Conservation (phyloP, 306 rosid genomes). For the Castanopsis chinensis region DNA sequence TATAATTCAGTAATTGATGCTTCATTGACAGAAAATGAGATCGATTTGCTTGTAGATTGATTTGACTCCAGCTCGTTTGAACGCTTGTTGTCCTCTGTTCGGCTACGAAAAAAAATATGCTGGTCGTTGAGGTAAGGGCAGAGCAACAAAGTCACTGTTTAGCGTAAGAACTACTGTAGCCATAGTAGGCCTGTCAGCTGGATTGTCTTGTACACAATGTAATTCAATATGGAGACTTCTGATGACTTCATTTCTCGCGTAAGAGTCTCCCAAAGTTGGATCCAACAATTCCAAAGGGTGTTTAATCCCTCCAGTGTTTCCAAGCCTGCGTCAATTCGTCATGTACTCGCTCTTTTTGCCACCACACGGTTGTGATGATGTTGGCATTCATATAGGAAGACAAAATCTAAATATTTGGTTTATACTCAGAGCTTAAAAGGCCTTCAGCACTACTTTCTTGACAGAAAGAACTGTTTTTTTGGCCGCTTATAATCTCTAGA, state of each 20-base stretch:
- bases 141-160: constrained; percentile 32
- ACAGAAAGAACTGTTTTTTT: constrained; percentile 6
- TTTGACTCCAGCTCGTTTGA: not conserved
- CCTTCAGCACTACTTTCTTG: too few species aligned
- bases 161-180: constrained; percentile 42
- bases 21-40: not conserved
- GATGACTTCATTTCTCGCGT: constrained; percentile 22
- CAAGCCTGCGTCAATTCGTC: constrained; percentile 30
- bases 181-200: constrained; percentile 51
- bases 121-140: constrained; percentile 32
- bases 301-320: constrained; percentile 37
- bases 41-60: not conserved
- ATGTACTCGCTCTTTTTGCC: too few species aligned
- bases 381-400: not conserved
- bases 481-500: constrained; percentile 41
- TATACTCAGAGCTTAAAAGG: not conserved
- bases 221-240: constrained; percentile 55
- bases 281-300: constrained; percentile 30
- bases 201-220: constrained; percentile 47
- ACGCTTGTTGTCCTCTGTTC: not conserved
- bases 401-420: not conserved
- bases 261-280: constrained; percentile 20
- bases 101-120: constrained; percentile 22
- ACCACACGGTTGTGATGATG: too few species aligned
- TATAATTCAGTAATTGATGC: not conserved